Percentiles rank a stretch among this genome's conserved stretches.
Evolutionary conservation across 192 early-diverging fungal species (phyloP).

Genomic region (Geranomyces michiganensis): DNA sequence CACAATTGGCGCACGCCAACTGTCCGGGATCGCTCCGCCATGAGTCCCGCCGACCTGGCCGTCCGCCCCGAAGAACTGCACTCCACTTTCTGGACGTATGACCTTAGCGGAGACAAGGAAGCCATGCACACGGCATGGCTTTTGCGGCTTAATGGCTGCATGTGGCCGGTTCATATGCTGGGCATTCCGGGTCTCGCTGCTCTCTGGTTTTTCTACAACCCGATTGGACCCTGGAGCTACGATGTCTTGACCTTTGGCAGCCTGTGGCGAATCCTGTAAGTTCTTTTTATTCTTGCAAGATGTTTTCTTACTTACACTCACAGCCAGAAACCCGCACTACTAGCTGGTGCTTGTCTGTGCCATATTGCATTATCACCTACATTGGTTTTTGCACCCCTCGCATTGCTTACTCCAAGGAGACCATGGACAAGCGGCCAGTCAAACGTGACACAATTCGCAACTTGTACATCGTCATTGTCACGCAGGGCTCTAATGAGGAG

Average conservation of each 20-base stretch:
- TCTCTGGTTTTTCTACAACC: slow-evolving; percentile 7
- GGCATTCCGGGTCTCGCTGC: slow-evolving; percentile 2
- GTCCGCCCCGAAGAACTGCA: slow-evolving; percentile 2
- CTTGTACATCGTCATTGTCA: slow-evolving; percentile 34
- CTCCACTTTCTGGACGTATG: slow-evolving; percentile 2
- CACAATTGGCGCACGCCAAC: not conserved
- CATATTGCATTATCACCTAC: slow-evolving; percentile 13
- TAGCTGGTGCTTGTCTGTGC: slow-evolving; percentile 16
- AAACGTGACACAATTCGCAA: slow-evolving; percentile 7
- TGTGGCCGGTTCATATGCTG: not conserved
- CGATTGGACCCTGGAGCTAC: slow-evolving; percentile 13
- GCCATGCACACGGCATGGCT: slow-evolving; percentile 9
- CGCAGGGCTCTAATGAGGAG: slow-evolving; percentile 27
- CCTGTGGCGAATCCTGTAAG: slow-evolving; percentile 8
- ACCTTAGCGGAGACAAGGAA: slow-evolving; percentile 10
- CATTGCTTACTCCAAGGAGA: not conserved
- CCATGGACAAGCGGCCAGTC: slow-evolving; percentile 10
- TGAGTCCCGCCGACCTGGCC: not conserved
- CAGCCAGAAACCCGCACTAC: not conserved
- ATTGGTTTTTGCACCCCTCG: slow-evolving; percentile 9
- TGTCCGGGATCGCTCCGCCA: not conserved
- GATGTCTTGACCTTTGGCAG: slow-evolving; percentile 6
- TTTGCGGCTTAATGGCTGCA: not conserved
- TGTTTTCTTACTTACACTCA: not conserved
- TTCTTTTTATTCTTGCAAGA: not conserved